Evolutionary conservation across 163 green algal genomes (phyloP).

Genomic region (Volvox carteri): DNA sequence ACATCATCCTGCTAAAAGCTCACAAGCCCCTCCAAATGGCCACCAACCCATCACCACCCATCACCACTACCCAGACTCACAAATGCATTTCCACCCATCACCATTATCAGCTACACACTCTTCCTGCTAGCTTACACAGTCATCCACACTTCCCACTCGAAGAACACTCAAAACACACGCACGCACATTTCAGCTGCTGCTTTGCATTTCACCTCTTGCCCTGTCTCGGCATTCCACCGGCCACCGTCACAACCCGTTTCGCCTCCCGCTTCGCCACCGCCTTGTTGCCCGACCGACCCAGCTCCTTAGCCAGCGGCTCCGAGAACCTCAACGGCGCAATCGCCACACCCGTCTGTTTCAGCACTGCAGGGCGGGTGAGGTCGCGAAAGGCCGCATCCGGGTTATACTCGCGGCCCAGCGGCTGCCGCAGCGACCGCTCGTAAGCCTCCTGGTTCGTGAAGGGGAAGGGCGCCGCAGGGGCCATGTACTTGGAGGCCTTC

Average conservation of each 20-base stretch:
- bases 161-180: too few relatives aligned
- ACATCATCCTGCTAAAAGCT: too few relatives aligned
- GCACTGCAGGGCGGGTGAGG: conserved; percentile 87
- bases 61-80: too few relatives aligned
- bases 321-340: conserved; percentile 84
- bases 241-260: conserved; percentile 63
- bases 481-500: conserved; percentile 84
- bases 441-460: conserved; percentile 89
- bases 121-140: too few relatives aligned
- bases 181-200: too few relatives aligned
- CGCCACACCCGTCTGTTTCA: conserved; percentile 87
- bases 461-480: conserved; percentile 84
- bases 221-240: conserved; percentile 67
- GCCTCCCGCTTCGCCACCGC: conserved; percentile 36
- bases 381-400: conserved; percentile 90
- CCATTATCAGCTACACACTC: too few relatives aligned
- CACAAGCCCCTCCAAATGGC: too few relatives aligned
- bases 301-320: conserved; percentile 62
- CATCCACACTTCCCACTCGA: too few relatives aligned
- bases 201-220: conserved; percentile 42
- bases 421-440: conserved; percentile 89
- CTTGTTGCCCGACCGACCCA: conserved; percentile 9
- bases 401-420: conserved; percentile 91
- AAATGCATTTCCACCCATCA: too few relatives aligned
- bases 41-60: too few relatives aligned